phyloP scores from a whole-genome alignment of 345 rosid species.

The Rhodamnia rubescens region DNA sequence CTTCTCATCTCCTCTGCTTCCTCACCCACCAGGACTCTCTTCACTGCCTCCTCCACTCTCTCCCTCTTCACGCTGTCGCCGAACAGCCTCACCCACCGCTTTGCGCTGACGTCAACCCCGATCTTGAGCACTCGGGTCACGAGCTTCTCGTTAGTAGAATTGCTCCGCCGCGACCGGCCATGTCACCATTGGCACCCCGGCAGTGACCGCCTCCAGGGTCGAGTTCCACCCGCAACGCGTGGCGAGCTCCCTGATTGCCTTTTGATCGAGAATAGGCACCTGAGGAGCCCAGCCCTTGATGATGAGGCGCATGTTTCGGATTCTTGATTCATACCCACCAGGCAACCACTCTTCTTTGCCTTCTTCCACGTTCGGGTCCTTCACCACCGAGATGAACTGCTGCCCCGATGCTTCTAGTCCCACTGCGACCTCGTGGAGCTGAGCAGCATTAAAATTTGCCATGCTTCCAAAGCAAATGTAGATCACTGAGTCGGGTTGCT shows the following conservation, averaged over 20 bases:
- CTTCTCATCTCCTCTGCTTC: conserved; percentile 27
- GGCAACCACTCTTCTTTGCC: conserved; percentile 36
- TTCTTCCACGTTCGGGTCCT: conserved; percentile 9
- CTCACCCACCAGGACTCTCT: conserved; percentile 17
- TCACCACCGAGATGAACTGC: conserved; percentile 46
- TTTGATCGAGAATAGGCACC: conserved; percentile 20
- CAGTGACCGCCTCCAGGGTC: conserved; percentile 10
- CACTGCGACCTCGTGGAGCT: conserved; percentile 33
- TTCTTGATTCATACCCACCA: conserved; percentile 30
- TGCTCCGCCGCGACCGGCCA: conserved; percentile 27
- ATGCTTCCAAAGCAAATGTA: conserved; percentile 46
- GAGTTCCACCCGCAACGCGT: conserved; percentile 41
- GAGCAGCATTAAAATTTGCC: conserved; percentile 8
- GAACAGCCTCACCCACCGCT: not conserved
- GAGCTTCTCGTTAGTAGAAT: conserved; percentile 24
- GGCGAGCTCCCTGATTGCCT: conserved; percentile 21
- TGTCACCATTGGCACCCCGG: conserved; percentile 31
- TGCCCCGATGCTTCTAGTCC: conserved; percentile 43
- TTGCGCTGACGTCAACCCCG: conserved; percentile 11
- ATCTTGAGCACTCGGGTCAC: conserved; percentile 12
- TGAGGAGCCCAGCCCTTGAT: conserved; percentile 39
- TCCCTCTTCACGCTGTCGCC: conserved; percentile 10
- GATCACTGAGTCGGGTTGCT: conserved; percentile 32
- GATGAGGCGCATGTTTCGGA: conserved; percentile 25
- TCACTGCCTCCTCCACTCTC: conserved; percentile 19